Conservation (phyloP, 2,329 filamentous ascomycete genomes). For the Microdochium nivale region DNA sequence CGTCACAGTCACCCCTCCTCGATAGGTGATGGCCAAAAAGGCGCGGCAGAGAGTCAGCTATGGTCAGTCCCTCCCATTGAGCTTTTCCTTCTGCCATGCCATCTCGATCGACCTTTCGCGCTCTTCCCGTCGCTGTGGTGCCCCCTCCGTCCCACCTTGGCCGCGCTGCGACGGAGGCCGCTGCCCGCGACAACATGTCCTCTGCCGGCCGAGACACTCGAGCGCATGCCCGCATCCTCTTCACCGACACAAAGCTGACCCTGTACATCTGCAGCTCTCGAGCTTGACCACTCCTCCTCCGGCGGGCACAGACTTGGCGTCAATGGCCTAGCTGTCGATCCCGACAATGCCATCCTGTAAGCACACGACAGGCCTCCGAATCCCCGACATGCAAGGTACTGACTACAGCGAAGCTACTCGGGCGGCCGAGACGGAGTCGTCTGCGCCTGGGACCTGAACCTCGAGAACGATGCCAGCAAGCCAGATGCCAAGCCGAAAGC, state of each 20-base stretch:
- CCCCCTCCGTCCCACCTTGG: not conserved
- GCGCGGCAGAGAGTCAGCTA: conserved; percentile 59
- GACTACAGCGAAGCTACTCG: conserved; percentile 60
- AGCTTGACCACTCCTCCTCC: conserved; percentile 46
- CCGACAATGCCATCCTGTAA: conserved; percentile 77
- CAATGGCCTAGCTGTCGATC: conserved; percentile 86
- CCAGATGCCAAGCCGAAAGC: conserved; percentile 23
- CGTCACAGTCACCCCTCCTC: conserved; percentile 2
- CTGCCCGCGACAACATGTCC: not conserved
- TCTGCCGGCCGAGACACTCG: not conserved
- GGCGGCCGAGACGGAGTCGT: conserved; percentile 91
- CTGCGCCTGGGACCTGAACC: conserved; percentile 87
- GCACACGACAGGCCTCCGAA: conserved; percentile 21
- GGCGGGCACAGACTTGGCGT: conserved; percentile 90
- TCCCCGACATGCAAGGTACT: not conserved
- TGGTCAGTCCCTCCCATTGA: conserved; percentile 34
- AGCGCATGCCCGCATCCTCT: not conserved
- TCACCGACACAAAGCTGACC: conserved; percentile 10
- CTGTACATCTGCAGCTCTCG: conserved; percentile 36
- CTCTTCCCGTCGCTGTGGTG: not conserved
- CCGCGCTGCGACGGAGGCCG: not conserved
- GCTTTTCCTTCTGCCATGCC: conserved; percentile 2
- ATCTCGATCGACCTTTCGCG: not conserved
- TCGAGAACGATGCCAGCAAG: conserved; percentile 31
- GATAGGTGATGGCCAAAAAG: conserved; percentile 50